Percentiles rank a stretch among this genome's conserved stretches.
These are phyloP conservation scores for Thuja plicata DNA, from an alignment of 83 land plant species.

Conservation along the genomic window DNA sequence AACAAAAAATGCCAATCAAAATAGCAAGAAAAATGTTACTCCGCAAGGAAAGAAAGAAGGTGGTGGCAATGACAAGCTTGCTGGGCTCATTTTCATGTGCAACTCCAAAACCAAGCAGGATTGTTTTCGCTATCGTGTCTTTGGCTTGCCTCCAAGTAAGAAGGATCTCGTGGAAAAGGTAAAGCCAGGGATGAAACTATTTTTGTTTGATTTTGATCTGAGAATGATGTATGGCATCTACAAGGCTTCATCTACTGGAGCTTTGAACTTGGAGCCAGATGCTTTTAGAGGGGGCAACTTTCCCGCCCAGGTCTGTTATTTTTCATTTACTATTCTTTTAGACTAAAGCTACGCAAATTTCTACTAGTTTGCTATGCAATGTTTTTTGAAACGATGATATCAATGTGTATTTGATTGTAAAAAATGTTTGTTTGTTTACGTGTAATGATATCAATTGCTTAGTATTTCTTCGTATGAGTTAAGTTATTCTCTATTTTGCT, in stretches of 20 bases:
- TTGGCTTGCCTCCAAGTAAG: constrained; percentile 57
- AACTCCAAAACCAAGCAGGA: constrained; percentile 58
- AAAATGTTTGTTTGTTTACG: no score
- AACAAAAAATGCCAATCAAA: background rate
- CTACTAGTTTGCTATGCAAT: background rate
- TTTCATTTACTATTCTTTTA: background rate
- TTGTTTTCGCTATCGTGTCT: constrained; percentile 53
- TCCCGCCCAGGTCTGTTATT: constrained; percentile 57
- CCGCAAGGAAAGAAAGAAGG: background rate
- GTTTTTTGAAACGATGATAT: no score
- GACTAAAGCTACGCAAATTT: background rate
- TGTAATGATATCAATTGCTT: no score
- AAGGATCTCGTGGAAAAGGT: constrained; percentile 43
- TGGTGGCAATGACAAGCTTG: constrained; percentile 15
- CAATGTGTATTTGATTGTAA: no score
- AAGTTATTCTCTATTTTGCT: no score
- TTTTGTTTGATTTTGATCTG: constrained; percentile 59
- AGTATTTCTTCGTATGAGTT: no score
- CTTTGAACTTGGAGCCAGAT: constrained; percentile 33
- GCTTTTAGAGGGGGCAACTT: constrained; percentile 49
- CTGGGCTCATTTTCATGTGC: constrained; percentile 70
- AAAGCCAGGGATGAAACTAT: constrained; percentile 44
- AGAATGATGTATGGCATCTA: constrained; percentile 71
- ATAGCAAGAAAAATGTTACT: background rate
- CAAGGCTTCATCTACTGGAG: constrained; percentile 41